A percentile compares a stretch with the other conserved stretches of the same genome.
Evolutionary conservation across 495 filamentous ascomycete genomes (phyloP).

Genomic region (Mytilinidion resinicola): DNA sequence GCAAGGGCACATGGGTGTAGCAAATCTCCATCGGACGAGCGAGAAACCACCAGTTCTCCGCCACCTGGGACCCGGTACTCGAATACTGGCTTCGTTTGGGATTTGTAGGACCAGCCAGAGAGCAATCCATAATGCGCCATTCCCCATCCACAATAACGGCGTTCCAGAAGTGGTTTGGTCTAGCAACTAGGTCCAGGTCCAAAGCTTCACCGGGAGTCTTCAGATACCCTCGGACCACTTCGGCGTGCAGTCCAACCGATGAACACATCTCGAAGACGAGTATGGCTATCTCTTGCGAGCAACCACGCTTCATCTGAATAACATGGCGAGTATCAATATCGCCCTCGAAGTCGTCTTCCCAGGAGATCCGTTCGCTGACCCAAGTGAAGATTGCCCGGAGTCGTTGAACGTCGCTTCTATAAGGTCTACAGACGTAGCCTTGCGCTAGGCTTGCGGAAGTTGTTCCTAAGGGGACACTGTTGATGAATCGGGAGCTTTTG

Average conservation of each 20-base stretch:
- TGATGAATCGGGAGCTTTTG: slow-evolving; percentile 89
- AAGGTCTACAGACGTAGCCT: slow-evolving; percentile 88
- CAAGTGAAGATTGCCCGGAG: slow-evolving; percentile 93
- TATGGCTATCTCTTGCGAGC: slow-evolving; percentile 83
- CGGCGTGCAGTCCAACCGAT: slow-evolving; percentile 79
- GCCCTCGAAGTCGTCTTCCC: slow-evolving; percentile 91
- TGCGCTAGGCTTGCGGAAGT: slow-evolving; percentile 81
- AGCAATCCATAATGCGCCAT: slow-evolving; percentile 96
- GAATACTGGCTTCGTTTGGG: slow-evolving; percentile 73
- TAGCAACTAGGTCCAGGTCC: slow-evolving; percentile 66
- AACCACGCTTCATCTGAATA: slow-evolving; percentile 76
- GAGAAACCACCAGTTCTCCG: slow-evolving; percentile 90
- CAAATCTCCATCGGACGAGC: slow-evolving; percentile 78
- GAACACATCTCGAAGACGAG: slow-evolving; percentile 90
- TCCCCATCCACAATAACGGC: slow-evolving; percentile 86
- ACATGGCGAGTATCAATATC: slow-evolving; percentile 73
- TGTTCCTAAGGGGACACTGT: slow-evolving; percentile 80
- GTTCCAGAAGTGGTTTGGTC: slow-evolving; percentile 98
- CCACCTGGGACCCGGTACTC: slow-evolving; percentile 55
- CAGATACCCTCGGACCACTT: slow-evolving; percentile 79
- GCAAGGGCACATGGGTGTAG: slow-evolving; percentile 88
- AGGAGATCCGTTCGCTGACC: slow-evolving; percentile 91
- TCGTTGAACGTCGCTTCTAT: slow-evolving; percentile 89
- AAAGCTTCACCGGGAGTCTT: slow-evolving; percentile 81
- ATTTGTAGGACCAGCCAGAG: slow-evolving; percentile 83